Base-by-base conservation (phyloP, 1,284 basidiomycete species). In the Cerioporus squamosus region DNA sequence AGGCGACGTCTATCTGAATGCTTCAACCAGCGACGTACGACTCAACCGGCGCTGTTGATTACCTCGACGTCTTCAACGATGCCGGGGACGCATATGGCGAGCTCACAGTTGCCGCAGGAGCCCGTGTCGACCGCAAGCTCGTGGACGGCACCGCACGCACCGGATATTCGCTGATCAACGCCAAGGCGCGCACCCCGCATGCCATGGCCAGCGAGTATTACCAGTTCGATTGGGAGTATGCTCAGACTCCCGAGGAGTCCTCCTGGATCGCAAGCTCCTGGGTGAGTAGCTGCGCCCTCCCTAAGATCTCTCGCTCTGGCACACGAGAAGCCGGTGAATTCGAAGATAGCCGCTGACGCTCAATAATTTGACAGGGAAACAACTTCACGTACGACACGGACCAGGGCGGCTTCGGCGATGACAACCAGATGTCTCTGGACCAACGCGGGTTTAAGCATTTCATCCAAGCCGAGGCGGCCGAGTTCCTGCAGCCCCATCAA, bases 371-470 rank as follows among this genome's bases (percentile, higher is more conserved):
- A 2, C 44, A 85, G 83, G 83, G 80, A 29, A 85, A 85, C 67
- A 89, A 89, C 66, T 86, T 83, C 65, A 87, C 87, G n/a, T 90
- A 81, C 61, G 73, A 80, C 42, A 72, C 78, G 3, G 78, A 79
- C 61, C 74, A 75, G 45, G 83, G 82, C 44, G 84, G 84, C n/a
- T 86, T 88, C 61, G 83, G 84, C 0, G 77, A 79, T 24, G 75
- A 77, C 22, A 82, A 87, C 61, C 72, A 77, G 43, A 74, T 88
- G 68, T 79, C 76, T 15, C 75, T 84, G 50, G 86, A 89, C 66
- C 84, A 81, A 62, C 80, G 85, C 36, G 87, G 87, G 2, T 88
- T 84, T 74, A 81, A 80, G 47, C 70, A 77, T 44, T 71, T 88
- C 57, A 79, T 84, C 39, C 79, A 83, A 51, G 76, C 76, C 1